Evolutionary conservation across 345 rosid species (phyloP).

Genomic region (Melastoma malabathricum): DNA sequence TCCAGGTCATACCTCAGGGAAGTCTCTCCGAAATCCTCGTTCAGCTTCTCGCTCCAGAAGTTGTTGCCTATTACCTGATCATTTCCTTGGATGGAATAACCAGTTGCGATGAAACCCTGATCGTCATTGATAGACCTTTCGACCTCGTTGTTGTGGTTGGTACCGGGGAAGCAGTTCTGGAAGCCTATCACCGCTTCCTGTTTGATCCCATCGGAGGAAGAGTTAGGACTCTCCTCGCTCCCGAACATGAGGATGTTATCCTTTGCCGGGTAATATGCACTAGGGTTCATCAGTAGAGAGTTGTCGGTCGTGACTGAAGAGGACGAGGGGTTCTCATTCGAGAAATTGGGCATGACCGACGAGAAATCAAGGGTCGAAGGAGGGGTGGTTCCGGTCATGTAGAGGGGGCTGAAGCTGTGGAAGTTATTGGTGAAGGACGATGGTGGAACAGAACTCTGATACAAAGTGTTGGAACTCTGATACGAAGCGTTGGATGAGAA

Average conservation of each 20-base stretch:
- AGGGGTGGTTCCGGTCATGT: no score
- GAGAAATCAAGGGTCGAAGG: no score
- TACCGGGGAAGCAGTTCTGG: constrained; percentile 9
- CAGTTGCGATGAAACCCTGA: no score
- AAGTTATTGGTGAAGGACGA: no score
- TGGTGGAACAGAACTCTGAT: no score
- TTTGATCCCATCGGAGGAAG: constrained; percentile 47
- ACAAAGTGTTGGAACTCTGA: neutral
- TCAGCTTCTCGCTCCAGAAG: constrained; percentile 22
- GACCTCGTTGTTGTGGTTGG: constrained; percentile 18
- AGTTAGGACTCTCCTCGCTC: constrained; percentile 46
- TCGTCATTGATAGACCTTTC: no score
- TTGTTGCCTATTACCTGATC: neutral
- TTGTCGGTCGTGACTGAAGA: neutral
- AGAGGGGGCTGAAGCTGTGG: no score
- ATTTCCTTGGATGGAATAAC: constrained; percentile 20
- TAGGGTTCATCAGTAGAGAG: constrained; percentile 8
- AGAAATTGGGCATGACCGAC: neutral
- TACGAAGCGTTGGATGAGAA: constrained; percentile 11
- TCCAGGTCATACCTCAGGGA: constrained; percentile 27
- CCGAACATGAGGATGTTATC: constrained; percentile 41
- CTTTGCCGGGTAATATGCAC: neutral
- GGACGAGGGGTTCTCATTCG: constrained; percentile 14
- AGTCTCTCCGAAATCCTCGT: constrained; percentile 25
- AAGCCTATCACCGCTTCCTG: constrained; percentile 36